Base-by-base conservation (phyloP, 129 eudicot species). In the Saussurea involucrata region DNA sequence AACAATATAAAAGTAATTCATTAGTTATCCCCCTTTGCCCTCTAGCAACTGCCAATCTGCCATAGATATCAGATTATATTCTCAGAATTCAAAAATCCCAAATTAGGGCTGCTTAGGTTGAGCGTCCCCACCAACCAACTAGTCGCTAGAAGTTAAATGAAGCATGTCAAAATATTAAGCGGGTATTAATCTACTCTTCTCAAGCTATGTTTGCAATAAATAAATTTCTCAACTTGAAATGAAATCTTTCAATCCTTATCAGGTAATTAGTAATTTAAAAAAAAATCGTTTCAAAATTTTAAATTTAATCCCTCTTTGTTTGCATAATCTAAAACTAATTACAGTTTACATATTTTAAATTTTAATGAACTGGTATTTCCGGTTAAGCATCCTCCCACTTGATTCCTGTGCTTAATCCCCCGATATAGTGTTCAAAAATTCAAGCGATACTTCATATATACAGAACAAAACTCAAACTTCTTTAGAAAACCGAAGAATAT, bases 181-280 rank as follows among this genome's bases (percentile, higher is more conserved):
- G 27, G 71, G 71, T 13, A 66, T 17, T 29, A 49, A 55, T n/a
- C 46, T 46, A 72, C 3, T 57, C 20, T 27, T 57, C 66, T 73
- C 21, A 73, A 63, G 34, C 5, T 64, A 24, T 37, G 9, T 2
- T 75, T 75, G 69, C 18, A 40, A 65, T 27, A 40, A 65, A 25
- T 58, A 57, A 17, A 53, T 15, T 1, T 68, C 44, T n/a, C 33
- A 36, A 22, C 75, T 77, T 67, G 68, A 69, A 72, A 63, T 81
- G 76, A 80, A 68, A 81, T 74, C 66, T 68, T 63, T 60, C 68
- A 75, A 68, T 74, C 66, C 27, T 27, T 25, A 37, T 66, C 44
- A 37, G 57, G 25, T 73, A 4, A 55, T 5, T 7, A 65, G 8
- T 46, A 44, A 8, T 20, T 21, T 63, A 8, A n/a, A 66, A 36